phyloP scores from a whole-genome alignment of 495 filamentous ascomycete genomes.

The Aspergillus wentii region DNA sequence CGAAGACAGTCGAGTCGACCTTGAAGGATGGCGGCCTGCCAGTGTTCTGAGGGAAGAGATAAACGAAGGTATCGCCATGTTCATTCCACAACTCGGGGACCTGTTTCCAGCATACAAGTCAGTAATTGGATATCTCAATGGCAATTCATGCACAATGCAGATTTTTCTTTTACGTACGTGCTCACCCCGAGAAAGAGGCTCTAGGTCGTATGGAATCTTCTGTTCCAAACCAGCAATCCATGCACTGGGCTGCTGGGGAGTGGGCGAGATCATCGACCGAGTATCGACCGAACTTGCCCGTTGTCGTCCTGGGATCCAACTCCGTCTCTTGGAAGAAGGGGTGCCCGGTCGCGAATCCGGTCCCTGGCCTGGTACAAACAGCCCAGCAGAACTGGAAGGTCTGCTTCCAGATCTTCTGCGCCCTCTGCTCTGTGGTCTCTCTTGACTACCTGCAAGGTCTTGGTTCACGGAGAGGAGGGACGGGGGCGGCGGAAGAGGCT shows the following conservation, averaged over 20 bases:
- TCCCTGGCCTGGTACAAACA: conserved; percentile 31
- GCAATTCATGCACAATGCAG: neutral
- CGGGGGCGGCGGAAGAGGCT: conserved; percentile 35
- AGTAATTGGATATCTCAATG: conserved; percentile 2
- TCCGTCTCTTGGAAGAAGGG: conserved; percentile 41
- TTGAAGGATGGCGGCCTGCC: conserved; percentile 72
- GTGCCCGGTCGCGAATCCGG: conserved; percentile 38
- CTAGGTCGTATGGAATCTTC: conserved; percentile 57
- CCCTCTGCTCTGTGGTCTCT: conserved; percentile 35
- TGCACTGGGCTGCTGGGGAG: conserved; percentile 34
- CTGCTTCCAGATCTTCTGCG: conserved; percentile 29
- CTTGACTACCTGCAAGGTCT: conserved; percentile 32
- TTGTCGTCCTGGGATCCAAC: conserved; percentile 49
- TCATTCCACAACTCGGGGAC: conserved; percentile 89
- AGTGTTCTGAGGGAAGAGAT: conserved; percentile 66
- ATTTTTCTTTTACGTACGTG: conserved; percentile 41
- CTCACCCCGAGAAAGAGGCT: conserved; percentile 52
- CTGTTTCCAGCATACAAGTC: conserved; percentile 33
- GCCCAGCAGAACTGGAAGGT: conserved; percentile 31
- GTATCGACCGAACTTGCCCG: conserved; percentile 33
- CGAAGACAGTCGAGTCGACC: conserved; percentile 64
- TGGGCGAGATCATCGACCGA: conserved; percentile 10
- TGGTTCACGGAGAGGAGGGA: conserved; percentile 39
- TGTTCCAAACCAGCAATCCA: conserved; percentile 59
- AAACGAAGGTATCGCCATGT: conserved; percentile 74